Percentiles rank a stretch among this genome's conserved stretches.
phyloP scores from a whole-genome alignment of 768 basidiomycete species.

The Serendipita sp. region DNA sequence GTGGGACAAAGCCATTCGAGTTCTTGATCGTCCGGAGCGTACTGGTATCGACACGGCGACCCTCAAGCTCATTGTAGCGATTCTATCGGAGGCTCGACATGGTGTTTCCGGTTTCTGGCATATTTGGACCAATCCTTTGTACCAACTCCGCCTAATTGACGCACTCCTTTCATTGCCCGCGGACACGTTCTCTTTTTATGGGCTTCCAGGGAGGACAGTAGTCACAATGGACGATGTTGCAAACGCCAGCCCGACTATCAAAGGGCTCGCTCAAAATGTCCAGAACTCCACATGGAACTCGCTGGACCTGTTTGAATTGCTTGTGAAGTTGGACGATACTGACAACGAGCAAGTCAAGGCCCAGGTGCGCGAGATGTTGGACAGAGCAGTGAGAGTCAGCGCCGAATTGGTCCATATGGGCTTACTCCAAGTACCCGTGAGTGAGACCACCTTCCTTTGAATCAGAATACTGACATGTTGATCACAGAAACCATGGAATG shows the following conservation, averaged over 20 bases:
- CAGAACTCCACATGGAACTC: constrained; percentile 94
- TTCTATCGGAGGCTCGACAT: constrained; percentile 63
- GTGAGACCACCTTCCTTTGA: constrained; percentile 18
- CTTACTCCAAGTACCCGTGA: constrained; percentile 71
- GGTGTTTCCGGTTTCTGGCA: constrained; percentile 78
- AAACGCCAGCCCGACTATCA: constrained; percentile 76
- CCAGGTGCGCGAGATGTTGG: constrained; percentile 78
- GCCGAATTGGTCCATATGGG: constrained; percentile 92
- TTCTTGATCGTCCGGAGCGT: constrained; percentile 73
- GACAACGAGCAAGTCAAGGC: constrained; percentile 53
- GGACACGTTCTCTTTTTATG: constrained; percentile 84
- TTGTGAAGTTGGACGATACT: constrained; percentile 63
- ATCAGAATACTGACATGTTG: not conserved
- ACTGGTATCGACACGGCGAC: constrained; percentile 79
- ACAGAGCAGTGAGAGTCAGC: constrained; percentile 83
- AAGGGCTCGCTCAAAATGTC: constrained; percentile 74
- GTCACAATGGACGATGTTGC: constrained; percentile 82
- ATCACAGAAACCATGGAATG: constrained; percentile 71
- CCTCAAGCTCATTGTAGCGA: constrained; percentile 73
- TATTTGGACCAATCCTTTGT: constrained; percentile 67
- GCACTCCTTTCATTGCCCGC: constrained; percentile 75
- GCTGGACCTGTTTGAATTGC: constrained; percentile 71
- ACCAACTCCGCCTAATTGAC: constrained; percentile 75
- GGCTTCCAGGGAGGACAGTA: constrained; percentile 64
- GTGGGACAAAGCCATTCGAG: constrained; percentile 69